phyloP scores from a whole-genome alignment of 345 rosid genomes.

The Hibiscus syriacus region DNA sequence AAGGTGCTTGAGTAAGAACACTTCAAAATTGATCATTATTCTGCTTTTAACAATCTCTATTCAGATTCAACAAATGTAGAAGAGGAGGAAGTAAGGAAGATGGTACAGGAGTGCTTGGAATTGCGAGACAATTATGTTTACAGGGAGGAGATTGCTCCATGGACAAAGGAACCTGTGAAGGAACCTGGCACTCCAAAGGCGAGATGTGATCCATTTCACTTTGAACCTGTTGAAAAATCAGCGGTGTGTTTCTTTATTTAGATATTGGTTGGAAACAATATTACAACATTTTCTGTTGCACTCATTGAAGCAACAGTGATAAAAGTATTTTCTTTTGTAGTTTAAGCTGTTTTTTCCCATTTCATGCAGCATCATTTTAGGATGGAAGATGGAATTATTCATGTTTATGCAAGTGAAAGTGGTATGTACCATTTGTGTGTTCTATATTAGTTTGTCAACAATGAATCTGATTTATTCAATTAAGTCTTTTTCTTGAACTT shows the following conservation, averaged over 20 bases:
- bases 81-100: slow-evolving; percentile 47
- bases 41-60: slow-evolving; percentile 2
- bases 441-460: background rate
- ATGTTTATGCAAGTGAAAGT: slow-evolving; percentile 36
- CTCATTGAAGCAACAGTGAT: background rate
- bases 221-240: slow-evolving; percentile 38
- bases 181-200: slow-evolving; percentile 13
- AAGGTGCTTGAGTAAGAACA: background rate
- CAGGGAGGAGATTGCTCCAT: slow-evolving; percentile 36
- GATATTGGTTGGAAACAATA: background rate
- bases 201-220: slow-evolving; percentile 31
- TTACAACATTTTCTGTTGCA: background rate
- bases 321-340: background rate
- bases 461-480: background rate
- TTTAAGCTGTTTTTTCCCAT: background rate
- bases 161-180: slow-evolving; percentile 26
- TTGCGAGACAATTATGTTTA: slow-evolving; percentile 36
- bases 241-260: slow-evolving; percentile 20
- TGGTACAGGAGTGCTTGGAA: slow-evolving; percentile 42
- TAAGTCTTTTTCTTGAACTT: background rate
- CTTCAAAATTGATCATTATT: background rate
- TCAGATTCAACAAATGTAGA: slow-evolving; percentile 32
- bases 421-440: slow-evolving; percentile 16
- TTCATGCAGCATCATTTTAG: slow-evolving; percentile 36
- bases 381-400: slow-evolving; percentile 47